These are phyloP conservation scores for Cladobotryum mycophilum DNA, from an alignment of 2,329 filamentous ascomycete genomes.

Conservation along the genomic window DNA sequence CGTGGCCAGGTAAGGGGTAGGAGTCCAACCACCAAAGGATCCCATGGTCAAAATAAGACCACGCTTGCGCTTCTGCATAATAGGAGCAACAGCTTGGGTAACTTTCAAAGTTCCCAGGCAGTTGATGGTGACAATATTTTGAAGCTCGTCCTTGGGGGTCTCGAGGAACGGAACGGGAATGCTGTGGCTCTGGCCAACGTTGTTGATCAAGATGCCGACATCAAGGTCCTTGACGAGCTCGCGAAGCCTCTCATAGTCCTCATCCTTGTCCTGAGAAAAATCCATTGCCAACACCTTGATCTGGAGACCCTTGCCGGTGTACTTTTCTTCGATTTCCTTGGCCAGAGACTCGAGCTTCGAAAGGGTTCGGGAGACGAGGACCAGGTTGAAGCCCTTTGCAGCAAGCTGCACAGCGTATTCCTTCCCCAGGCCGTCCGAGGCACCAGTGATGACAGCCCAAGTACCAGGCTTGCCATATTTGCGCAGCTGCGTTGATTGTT, in stretches of 20 bases:
- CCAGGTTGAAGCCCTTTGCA: constrained; percentile 84
- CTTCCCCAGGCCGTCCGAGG: constrained; percentile 93
- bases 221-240: constrained; percentile 66
- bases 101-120: constrained; percentile 84
- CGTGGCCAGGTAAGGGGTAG: constrained; percentile 86
- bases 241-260: constrained; percentile 71
- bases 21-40: constrained; percentile 87
- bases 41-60: constrained; percentile 96
- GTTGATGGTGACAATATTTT: constrained; percentile 91
- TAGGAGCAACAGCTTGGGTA: constrained; percentile 77
- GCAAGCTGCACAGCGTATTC: constrained; percentile 91
- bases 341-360: constrained; percentile 80
- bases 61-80: constrained; percentile 75
- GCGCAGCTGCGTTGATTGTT: constrained; percentile 50
- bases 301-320: constrained; percentile 54
- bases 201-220: constrained; percentile 87
- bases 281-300: constrained; percentile 86
- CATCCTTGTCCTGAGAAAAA: constrained; percentile 71
- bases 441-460: constrained; percentile 92
- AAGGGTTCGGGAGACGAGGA: constrained; percentile 92
- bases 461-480: constrained; percentile 87
- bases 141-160: constrained; percentile 72
- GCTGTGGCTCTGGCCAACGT: constrained; percentile 88
- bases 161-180: constrained; percentile 86
- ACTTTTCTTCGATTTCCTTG: constrained; percentile 65